Evolutionary conservation across 306 rosid genomes (phyloP), one percentile per base, ranked within the genome.

Genomic region (Begonia peltatifolia): DNA sequence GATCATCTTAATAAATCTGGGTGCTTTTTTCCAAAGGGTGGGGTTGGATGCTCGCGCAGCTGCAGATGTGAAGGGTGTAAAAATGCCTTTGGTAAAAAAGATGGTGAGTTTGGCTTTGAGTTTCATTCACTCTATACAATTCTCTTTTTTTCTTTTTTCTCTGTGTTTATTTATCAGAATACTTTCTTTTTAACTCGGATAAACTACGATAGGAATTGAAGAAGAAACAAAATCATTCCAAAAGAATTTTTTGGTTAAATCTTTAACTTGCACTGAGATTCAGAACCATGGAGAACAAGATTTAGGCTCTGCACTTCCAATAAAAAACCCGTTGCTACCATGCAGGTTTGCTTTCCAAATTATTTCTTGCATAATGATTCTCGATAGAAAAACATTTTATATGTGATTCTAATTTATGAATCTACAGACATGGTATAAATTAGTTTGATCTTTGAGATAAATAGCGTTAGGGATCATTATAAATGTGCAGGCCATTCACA

Each of bases 401-500:
- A 30, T 30, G 38, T 30, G 38, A 30, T 30, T 6, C 6, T 30
- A 30, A 30, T 30, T 5, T 30, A 30, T 30, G 38, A 30, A 30
- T 30, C 6, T 30, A 30, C 38, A 30, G 6, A 30, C 8, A 30
- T 30, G 38, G 38, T 30, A 30, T 30, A 5, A 30, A 30, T 30
- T 7, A 30, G 8, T 30, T 30, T 30, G 38, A 30, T 30, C 38
- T 30, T 6, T 30, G 9, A 30, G 38, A 30, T 30, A 3, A 30
- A 30, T 30, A 30, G 8, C 38, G 9, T 30, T 30, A 30, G 38
- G 38, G 38, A 30, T 94, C 94, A 22, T 70, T 76, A 66, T 60
- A 58, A 56, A 46, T 74, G 30, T 61, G 82, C 72, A 87, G 96
- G 96, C 69, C 84, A 9, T 73, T 74, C 49, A 74, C 96, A 22